phyloP scores from a whole-genome alignment of 2,329 filamentous ascomycete genomes.

The Ceratocystis destructans region DNA sequence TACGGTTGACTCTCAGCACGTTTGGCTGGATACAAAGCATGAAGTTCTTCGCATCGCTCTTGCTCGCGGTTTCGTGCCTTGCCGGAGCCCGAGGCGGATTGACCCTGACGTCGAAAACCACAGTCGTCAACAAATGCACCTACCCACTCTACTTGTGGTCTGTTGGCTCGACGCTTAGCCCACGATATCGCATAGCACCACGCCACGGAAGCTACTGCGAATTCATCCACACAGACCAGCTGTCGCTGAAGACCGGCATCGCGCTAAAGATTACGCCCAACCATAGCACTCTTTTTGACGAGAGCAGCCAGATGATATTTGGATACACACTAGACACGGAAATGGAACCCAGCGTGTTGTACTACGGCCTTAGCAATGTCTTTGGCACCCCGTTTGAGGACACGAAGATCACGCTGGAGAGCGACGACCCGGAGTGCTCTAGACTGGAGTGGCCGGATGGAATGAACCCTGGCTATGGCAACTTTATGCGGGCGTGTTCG shows the following conservation, averaged over 20 bases:
- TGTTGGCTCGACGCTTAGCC: conserved; percentile 26
- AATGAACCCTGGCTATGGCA: conserved; percentile 27
- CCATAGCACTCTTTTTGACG: conserved; percentile 28
- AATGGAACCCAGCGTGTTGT: conserved; percentile 22
- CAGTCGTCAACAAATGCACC: conserved; percentile 29
- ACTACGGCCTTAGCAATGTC: conserved; percentile 30
- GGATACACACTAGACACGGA: conserved; percentile 28
- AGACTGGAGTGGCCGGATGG: conserved; percentile 28
- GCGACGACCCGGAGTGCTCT: conserved; percentile 25
- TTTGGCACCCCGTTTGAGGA: conserved; percentile 30
- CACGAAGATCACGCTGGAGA: conserved; percentile 25
- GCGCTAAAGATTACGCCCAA: conserved; percentile 29
- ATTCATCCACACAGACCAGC: conserved; percentile 27
- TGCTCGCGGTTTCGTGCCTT: not conserved
- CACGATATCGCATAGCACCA: conserved; percentile 23
- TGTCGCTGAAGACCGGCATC: conserved; percentile 26
- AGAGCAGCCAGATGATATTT: conserved; percentile 29
- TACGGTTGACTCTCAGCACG: not conserved
- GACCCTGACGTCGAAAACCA: not conserved
- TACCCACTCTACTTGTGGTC: conserved; percentile 29
- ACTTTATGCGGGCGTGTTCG: conserved; percentile 22
- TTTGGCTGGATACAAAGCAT: not conserved
- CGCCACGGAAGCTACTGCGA: conserved; percentile 26
- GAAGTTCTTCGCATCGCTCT: not conserved
- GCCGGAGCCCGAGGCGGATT: not conserved